Conservation (phyloP, 768 basidiomycete genomes). For the Mycena haematopus region DNA sequence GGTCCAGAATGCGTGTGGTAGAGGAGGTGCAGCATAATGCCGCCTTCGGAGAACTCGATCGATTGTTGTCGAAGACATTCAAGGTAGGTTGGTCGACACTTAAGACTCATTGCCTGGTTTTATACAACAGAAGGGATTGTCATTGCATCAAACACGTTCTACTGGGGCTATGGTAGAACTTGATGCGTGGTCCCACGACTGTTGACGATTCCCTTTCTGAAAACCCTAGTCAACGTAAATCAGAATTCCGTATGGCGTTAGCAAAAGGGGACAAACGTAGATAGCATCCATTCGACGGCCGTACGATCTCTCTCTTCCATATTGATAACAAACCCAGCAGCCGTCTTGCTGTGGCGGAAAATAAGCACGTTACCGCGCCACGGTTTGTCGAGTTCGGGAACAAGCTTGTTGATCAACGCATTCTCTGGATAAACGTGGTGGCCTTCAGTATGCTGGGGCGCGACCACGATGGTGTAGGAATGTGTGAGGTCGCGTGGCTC, state of each 20-base stretch:
- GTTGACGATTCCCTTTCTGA: background rate
- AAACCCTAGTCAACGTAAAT: background rate
- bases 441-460: background rate
- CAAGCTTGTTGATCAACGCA: background rate
- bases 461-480: background rate
- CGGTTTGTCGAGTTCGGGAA: background rate
- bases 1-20: background rate
- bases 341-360: background rate
- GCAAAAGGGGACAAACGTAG: background rate
- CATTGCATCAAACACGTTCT: too few species aligned
- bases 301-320: background rate
- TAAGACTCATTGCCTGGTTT: too few species aligned
- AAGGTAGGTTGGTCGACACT: too few species aligned
- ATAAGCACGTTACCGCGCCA: slow-evolving; percentile 7
- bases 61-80: too few species aligned
- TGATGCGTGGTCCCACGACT: too few species aligned
- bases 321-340: background rate
- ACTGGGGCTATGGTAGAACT: too few species aligned
- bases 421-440: slow-evolving; percentile 1
- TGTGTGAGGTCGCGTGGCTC: background rate
- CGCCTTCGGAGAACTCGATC: too few species aligned
- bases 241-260: too few species aligned
- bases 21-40: too few species aligned
- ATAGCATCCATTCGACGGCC: background rate
- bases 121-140: too few species aligned